Percentiles rank a stretch among this genome's conserved stretches.
Conservation (phyloP, 805 yeast species). For the Torulaspora franciscae region DNA sequence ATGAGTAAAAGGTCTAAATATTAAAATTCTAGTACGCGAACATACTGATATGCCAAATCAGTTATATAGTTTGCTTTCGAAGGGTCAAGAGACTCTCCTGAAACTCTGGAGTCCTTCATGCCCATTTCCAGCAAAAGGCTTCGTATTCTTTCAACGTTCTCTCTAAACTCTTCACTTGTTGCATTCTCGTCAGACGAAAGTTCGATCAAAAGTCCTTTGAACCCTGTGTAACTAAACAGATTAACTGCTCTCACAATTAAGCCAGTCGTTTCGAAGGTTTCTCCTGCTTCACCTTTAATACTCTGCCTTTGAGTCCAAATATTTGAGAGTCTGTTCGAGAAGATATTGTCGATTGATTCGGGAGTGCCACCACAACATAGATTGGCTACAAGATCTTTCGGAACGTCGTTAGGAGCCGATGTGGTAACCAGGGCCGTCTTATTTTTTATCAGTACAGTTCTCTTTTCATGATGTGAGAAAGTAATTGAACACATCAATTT, state of each 20-base stretch:
- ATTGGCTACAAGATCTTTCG: slow-evolving; percentile 18
- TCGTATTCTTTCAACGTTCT: slow-evolving; percentile 17
- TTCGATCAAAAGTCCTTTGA: slow-evolving; percentile 32
- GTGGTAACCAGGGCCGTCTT: slow-evolving; percentile 26
- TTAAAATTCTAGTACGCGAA: slow-evolving; percentile 26
- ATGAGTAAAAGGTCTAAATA: slow-evolving; percentile 3
- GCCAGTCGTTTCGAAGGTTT: slow-evolving; percentile 25
- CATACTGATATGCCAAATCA: slow-evolving; percentile 32
- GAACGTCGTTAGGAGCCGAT: slow-evolving; percentile 15
- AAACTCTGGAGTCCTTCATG: slow-evolving; percentile 21
- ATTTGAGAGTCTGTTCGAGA: slow-evolving; percentile 28
- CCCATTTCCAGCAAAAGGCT: slow-evolving; percentile 19
- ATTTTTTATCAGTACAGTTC: slow-evolving; percentile 27
- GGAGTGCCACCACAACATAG: slow-evolving; percentile 25
- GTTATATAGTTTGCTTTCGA: slow-evolving; percentile 14
- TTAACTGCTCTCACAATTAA: slow-evolving; percentile 27
- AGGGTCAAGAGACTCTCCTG: slow-evolving; percentile 19
- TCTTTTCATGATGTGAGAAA: slow-evolving; percentile 24
- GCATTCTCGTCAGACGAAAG: slow-evolving; percentile 16
- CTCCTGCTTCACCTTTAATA: slow-evolving; percentile 34
- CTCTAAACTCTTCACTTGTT: slow-evolving; percentile 16
- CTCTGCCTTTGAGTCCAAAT: slow-evolving; percentile 34
- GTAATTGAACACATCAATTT: slow-evolving; percentile 30
- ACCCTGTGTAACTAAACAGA: slow-evolving; percentile 33
- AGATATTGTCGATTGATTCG: slow-evolving; percentile 26